Percentiles rank a stretch among this genome's conserved stretches.
Evolutionary conservation across 2,329 filamentous ascomycete genomes (phyloP).

Genomic region (Hymenoscyphus repandus): DNA sequence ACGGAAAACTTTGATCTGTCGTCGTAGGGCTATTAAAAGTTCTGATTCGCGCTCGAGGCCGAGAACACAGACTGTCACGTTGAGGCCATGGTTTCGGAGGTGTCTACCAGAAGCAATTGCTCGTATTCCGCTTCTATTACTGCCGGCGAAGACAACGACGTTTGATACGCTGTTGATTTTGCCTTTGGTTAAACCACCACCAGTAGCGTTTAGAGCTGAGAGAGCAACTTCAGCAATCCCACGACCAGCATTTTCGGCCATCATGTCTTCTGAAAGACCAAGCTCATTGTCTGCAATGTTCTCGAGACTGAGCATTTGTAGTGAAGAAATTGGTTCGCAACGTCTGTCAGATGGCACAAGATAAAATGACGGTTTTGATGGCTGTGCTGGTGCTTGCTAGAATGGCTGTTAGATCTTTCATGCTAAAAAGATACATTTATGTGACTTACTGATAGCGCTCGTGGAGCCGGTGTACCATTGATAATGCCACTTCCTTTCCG

Average conservation of each 20-base stretch:
- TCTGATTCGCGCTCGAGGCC: constrained; percentile 79
- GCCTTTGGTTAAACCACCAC: constrained; percentile 28
- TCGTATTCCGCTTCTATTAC: constrained; percentile 82
- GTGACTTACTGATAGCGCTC: constrained; percentile 26
- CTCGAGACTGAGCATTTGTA: constrained; percentile 89
- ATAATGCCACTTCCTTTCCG: constrained; percentile 30
- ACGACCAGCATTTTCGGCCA: constrained; percentile 85
- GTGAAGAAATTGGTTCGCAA: constrained; percentile 59
- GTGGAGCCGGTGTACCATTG: constrained; percentile 16
- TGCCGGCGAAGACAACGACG: constrained; percentile 82
- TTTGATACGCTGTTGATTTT: constrained; percentile 35
- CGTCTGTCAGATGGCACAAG: constrained; percentile 50
- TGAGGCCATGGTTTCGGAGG: constrained; percentile 74
- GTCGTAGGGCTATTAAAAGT: constrained; percentile 71
- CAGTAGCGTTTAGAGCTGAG: constrained; percentile 50
- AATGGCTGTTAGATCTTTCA: constrained; percentile 11
- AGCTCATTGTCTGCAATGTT: constrained; percentile 85
- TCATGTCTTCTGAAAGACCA: constrained; percentile 80
- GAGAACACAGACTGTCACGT: constrained; percentile 77
- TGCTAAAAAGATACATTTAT: not conserved
- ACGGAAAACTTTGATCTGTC: constrained; percentile 78
- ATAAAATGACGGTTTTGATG: constrained; percentile 39
- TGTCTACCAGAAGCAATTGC: constrained; percentile 83
- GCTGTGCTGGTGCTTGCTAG: constrained; percentile 19
- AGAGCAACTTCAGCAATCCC: constrained; percentile 83